Conservation (phyloP, 2,329 filamentous ascomycete genomes). For the Curvularia sp. region DNA sequence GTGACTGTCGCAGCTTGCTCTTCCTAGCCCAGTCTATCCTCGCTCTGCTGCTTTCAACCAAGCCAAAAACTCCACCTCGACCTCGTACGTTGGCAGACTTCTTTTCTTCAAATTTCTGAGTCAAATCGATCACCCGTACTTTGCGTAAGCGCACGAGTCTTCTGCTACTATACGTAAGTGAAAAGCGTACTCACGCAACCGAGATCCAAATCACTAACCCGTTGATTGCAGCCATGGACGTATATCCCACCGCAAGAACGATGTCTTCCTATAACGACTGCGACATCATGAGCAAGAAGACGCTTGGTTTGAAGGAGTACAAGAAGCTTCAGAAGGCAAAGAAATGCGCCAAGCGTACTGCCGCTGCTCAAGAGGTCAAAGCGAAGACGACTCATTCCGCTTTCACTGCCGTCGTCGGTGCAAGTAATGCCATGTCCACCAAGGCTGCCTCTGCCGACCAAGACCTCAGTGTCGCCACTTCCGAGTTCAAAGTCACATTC, state of each 20-base stretch:
- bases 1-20: neutral
- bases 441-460: neutral
- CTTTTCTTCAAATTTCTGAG: neutral
- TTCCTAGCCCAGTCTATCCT: neutral
- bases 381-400: neutral
- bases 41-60: neutral
- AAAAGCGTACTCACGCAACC: neutral
- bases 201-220: neutral
- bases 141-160: neutral
- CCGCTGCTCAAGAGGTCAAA: constrained; percentile 1
- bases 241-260: neutral
- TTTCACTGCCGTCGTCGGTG: neutral
- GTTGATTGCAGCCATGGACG: neutral
- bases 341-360: constrained; percentile 2
- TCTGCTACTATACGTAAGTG: neutral
- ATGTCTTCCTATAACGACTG: neutral
- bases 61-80: neutral
- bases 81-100: neutral
- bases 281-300: constrained; percentile 5
- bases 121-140: neutral
- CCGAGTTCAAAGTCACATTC: neutral
- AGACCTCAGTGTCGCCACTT: neutral
- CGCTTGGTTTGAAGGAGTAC: constrained; percentile 10
- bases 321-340: constrained; percentile 18
- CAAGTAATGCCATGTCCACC: neutral